Base-by-base conservation (phyloP, 176 grass and related monocot species). In the Musa acuminata region DNA sequence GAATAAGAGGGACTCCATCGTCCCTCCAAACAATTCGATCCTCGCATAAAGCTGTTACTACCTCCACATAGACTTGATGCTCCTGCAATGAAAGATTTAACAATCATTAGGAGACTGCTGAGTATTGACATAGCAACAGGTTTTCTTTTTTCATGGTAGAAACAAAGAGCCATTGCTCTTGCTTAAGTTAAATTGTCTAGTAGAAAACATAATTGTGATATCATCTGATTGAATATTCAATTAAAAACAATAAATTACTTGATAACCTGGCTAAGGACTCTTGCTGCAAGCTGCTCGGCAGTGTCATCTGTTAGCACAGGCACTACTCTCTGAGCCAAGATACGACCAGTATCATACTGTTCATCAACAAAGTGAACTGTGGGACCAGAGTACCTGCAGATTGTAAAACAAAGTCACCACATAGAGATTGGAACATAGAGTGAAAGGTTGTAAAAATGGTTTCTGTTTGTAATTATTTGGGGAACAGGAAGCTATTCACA, bases 1-100 rank as follows among this genome's bases (percentile, higher is more conserved):
- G 78, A 62, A 89, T 78, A 72, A 89, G 82, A 22, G 90, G 90
- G 22, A 80, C 78, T 62, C 78, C 78, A 82, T 98, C 94, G 79
- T 89, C 77, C 67, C 86, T 77, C 90, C 94, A 93, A 51, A 91
- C 55, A 55, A 93, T 71, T 24, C 90, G 67, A 1, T 91, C 87
- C 48, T 91, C 86, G 0, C 94, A 98, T 63, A 98, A 19, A 17
- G 94, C 94, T 62, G 87, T 73, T 75, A 87, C 90, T 72, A 91
- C 86, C 62, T 98, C 90, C 72, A 87, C 90, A 87, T 93, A 98
- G 80, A 89, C 77, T 55, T 87, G 29, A 69, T 93, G 88, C 69
- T 98, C 94, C 90, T 93, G 62, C 12, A 21, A 48, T 17, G 6
- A 25, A 50, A 14, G 6, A 77, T 27, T 19, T 65, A 35, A 55